A percentile compares a stretch with the other conserved stretches of the same genome.
phyloP scores from a whole-genome alignment of 116 monocot species.

The Posidonia oceanica region DNA sequence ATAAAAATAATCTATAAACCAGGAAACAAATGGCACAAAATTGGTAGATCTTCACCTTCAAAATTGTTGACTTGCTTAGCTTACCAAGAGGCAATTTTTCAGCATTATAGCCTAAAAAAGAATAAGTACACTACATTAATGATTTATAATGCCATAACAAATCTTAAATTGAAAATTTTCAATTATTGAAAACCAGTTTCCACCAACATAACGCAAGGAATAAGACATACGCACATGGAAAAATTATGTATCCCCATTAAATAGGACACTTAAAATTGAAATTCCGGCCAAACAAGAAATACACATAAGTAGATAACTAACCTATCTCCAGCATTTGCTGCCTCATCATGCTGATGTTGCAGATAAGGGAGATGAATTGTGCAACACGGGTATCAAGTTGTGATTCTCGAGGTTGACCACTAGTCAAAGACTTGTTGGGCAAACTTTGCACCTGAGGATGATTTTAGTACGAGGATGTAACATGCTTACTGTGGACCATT shows the following conservation, averaged over 20 bases:
- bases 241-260: no score
- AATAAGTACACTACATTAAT: background rate
- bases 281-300: background rate
- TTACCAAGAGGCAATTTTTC: constrained; percentile 96
- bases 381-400: constrained; percentile 69
- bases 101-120: constrained; percentile 76
- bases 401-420: constrained; percentile 43
- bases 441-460: constrained; percentile 25
- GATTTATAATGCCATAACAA: background rate
- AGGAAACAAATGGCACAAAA: background rate
- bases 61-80: constrained; percentile 89
- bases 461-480: background rate
- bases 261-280: background rate
- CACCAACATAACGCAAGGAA: no score
- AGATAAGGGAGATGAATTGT: constrained; percentile 77
- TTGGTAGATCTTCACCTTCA: constrained; percentile 40
- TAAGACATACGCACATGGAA: no score
- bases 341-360: constrained; percentile 92
- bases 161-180: no score
- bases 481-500: background rate
- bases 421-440: constrained; percentile 13
- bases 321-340: constrained; percentile 98
- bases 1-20: background rate
- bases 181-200: no score
- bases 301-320: constrained; percentile 5